These are phyloP conservation scores for Fonsecaea nubica DNA, from an alignment of 2,329 filamentous ascomycete genomes.

Conservation along the genomic window DNA sequence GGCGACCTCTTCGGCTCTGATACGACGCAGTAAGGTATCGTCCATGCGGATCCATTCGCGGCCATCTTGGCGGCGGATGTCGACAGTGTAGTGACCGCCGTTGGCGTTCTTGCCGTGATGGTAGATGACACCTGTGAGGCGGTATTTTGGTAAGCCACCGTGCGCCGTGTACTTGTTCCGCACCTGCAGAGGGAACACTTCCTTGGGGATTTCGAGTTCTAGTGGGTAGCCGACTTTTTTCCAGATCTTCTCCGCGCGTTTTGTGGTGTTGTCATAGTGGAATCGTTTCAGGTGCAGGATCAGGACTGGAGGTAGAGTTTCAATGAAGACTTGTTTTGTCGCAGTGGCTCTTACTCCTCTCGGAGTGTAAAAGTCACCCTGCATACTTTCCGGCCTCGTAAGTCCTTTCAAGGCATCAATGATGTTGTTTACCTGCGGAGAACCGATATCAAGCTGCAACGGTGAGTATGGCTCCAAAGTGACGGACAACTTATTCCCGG, in stretches of 20 bases:
- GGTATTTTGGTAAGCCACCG: slow-evolving; percentile 79
- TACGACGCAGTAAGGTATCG: slow-evolving; percentile 85
- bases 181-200: slow-evolving; percentile 80
- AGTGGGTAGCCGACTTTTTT: slow-evolving; percentile 96
- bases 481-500: slow-evolving; percentile 86
- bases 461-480: slow-evolving; percentile 94
- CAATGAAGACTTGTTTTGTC: slow-evolving; percentile 94
- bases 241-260: slow-evolving; percentile 94
- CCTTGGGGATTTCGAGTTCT: slow-evolving; percentile 89
- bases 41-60: slow-evolving; percentile 95
- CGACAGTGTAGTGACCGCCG: slow-evolving; percentile 97
- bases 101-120: slow-evolving; percentile 97
- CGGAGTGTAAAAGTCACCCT: slow-evolving; percentile 81
- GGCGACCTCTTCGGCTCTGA: slow-evolving; percentile 86
- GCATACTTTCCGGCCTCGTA: slow-evolving; percentile 81
- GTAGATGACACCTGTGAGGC: slow-evolving; percentile 88
- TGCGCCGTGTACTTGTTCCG: slow-evolving; percentile 69
- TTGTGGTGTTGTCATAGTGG: slow-evolving; percentile 84
- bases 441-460: slow-evolving; percentile 90
- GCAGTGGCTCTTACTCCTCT: slow-evolving; percentile 77
- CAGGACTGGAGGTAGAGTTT: slow-evolving; percentile 85
- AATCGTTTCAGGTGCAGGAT: slow-evolving; percentile 97
- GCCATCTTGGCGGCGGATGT: slow-evolving; percentile 92
- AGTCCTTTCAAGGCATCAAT: slow-evolving; percentile 86
- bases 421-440: slow-evolving; percentile 85